phyloP scores from a whole-genome alignment of 257 asterid species.

The Nicotiana undulata region DNA sequence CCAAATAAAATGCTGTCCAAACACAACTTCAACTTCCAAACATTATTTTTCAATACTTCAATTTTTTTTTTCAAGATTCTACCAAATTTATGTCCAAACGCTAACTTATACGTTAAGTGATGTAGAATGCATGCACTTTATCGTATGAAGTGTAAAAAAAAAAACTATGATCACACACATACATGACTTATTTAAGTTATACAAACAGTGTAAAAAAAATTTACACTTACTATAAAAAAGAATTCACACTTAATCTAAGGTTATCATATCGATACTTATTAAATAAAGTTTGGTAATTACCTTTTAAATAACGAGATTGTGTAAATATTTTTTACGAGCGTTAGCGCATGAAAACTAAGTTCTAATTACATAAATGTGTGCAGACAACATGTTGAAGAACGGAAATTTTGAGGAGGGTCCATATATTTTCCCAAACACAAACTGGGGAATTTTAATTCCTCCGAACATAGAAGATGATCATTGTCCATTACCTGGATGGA shows the following conservation, averaged over 20 bases:
- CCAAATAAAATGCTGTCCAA: too few species aligned
- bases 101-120: too few species aligned
- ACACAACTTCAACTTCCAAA: too few species aligned
- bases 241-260: not conserved
- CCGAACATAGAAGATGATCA: conserved; percentile 22
- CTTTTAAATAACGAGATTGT: not conserved
- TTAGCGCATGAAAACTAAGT: not conserved
- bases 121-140: not conserved
- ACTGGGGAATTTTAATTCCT: conserved; percentile 18
- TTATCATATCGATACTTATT: not conserved
- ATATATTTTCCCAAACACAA: conserved; percentile 22
- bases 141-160: too few species aligned
- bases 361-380: not conserved
- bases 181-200: too few species aligned
- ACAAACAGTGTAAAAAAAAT: too few species aligned
- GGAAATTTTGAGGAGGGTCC: conserved; percentile 29
- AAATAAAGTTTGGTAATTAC: not conserved
- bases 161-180: too few species aligned
- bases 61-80: too few species aligned
- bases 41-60: too few species aligned
- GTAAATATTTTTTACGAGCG: not conserved
- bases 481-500: conserved; percentile 24
- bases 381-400: conserved; percentile 18
- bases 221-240: too few species aligned
- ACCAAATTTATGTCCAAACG: too few species aligned